Conservation (phyloP, 352 stramenopile genomes). For the Thalassiosira mediterranea region DNA sequence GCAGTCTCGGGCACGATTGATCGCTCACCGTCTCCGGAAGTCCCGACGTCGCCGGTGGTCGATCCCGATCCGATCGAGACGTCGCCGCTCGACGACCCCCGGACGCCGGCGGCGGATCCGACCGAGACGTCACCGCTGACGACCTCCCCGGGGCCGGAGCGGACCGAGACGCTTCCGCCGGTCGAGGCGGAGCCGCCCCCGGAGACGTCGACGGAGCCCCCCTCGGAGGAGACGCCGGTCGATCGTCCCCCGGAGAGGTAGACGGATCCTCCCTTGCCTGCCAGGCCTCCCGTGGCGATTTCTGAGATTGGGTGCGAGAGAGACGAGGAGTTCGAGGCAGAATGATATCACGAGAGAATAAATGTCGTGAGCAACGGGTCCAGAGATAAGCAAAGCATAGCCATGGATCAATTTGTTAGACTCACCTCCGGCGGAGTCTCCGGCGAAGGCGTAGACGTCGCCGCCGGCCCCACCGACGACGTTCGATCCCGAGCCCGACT, state of each 20-base stretch:
- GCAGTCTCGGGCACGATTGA: not conserved
- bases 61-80: constrained; percentile 23
- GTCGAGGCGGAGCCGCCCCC: constrained; percentile 10
- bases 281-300: constrained; percentile 23
- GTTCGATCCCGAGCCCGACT: constrained; percentile 32
- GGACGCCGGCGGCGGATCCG: constrained; percentile 3
- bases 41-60: constrained; percentile 6
- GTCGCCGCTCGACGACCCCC: constrained; percentile 12
- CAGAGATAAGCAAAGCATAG: no score
- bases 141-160: constrained; percentile 29
- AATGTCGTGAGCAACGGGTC: no score
- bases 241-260: constrained; percentile 36
- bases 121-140: constrained; percentile 29
- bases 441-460: constrained; percentile 41
- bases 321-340: not conserved
- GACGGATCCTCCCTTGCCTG: constrained; percentile 23
- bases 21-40: constrained; percentile 18
- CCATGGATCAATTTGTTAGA: no score
- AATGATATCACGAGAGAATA: no score
- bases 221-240: constrained; percentile 21
- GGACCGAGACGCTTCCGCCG: constrained; percentile 26
- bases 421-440: constrained; percentile 41
- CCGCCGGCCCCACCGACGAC: constrained; percentile 35
- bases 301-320: constrained; percentile 11
- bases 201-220: constrained; percentile 28